Percentiles rank a stretch among this genome's conserved stretches.
Conservation (phyloP, 2,329 filamentous ascomycete species). For the Tolypocladium guangdongense region DNA sequence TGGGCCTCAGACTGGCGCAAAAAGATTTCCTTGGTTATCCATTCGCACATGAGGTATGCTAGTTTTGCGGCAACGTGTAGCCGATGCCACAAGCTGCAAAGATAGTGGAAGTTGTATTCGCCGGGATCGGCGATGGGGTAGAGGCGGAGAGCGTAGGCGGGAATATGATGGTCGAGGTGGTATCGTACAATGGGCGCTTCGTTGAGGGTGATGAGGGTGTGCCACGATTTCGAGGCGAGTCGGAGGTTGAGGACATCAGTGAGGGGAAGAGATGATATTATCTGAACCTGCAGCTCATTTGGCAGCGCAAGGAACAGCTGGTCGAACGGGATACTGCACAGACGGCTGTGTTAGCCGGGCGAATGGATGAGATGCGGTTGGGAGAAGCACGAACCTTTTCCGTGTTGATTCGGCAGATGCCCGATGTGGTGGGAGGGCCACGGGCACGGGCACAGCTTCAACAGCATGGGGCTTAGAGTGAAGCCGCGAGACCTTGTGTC, state of each 20-base stretch:
- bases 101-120: slow-evolving; percentile 45
- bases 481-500: slow-evolving; percentile 26
- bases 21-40: slow-evolving; percentile 56
- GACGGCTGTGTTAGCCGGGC: slow-evolving; percentile 8
- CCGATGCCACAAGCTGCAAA: slow-evolving; percentile 56
- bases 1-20: slow-evolving; percentile 44
- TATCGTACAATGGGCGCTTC: slow-evolving; percentile 51
- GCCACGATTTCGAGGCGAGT: slow-evolving; percentile 46
- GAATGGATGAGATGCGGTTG: background rate
- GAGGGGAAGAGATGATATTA: slow-evolving; percentile 48
- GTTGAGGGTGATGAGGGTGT: slow-evolving; percentile 47
- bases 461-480: slow-evolving; percentile 19
- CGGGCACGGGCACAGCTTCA: slow-evolving; percentile 6
- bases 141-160: slow-evolving; percentile 47
- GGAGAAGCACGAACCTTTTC: slow-evolving; percentile 18
- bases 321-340: slow-evolving; percentile 35
- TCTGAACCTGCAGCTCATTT: slow-evolving; percentile 51
- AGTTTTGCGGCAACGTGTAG: slow-evolving; percentile 54
- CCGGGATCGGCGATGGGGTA: slow-evolving; percentile 41
- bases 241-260: slow-evolving; percentile 50
- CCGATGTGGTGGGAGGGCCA: slow-evolving; percentile 6
- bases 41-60: slow-evolving; percentile 49
- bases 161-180: slow-evolving; percentile 48
- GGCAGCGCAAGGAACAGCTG: slow-evolving; percentile 48
- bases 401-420: slow-evolving; percentile 15